A percentile compares a stretch with the other conserved stretches of the same genome.
Evolutionary conservation across 2,329 filamentous ascomycete species (phyloP).

Genomic region (Pleoardoris graminearum): DNA sequence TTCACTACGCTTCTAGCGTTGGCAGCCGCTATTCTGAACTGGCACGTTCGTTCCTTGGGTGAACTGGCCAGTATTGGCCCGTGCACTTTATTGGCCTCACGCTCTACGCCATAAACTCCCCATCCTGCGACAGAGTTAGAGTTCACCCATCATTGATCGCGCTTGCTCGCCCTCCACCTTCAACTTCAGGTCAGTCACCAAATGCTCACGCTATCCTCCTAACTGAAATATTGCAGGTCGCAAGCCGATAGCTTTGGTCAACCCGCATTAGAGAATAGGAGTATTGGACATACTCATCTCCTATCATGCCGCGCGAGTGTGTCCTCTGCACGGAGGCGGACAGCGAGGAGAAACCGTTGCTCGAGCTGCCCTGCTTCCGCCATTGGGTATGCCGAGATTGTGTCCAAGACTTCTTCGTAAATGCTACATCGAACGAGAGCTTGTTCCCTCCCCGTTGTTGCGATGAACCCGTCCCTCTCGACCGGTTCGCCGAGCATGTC

Average conservation of each 20-base stretch:
- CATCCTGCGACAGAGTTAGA: not conserved
- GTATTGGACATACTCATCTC: not conserved
- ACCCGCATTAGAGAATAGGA: not conserved
- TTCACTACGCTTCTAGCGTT: not conserved
- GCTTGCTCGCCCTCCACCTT: too few relatives aligned
- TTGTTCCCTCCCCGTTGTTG: slow-evolving; percentile 38
- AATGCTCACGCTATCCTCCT: too few relatives aligned
- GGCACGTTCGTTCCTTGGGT: not conserved
- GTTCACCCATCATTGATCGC: not conserved
- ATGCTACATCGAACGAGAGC: slow-evolving; percentile 32
- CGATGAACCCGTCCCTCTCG: slow-evolving; percentile 24
- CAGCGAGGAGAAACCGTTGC: slow-evolving; percentile 18
- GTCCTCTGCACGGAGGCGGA: slow-evolving; percentile 30
- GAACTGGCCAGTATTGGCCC: not conserved
- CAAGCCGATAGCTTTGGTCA: not conserved
- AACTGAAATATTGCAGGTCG: too few relatives aligned
- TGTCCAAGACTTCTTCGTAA: slow-evolving; percentile 26
- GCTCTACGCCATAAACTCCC: not conserved
- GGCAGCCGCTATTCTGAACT: not conserved
- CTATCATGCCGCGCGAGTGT: slow-evolving; percentile 19
- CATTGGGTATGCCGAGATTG: slow-evolving; percentile 31
- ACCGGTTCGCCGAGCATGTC: slow-evolving; percentile 26
- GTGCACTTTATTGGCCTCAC: not conserved
- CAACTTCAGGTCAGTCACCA: too few relatives aligned
- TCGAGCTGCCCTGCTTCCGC: slow-evolving; percentile 24